These are phyloP conservation scores for Inonotus hispidus DNA, from an alignment of 1,284 basidiomycete genomes.

Conservation along the genomic window DNA sequence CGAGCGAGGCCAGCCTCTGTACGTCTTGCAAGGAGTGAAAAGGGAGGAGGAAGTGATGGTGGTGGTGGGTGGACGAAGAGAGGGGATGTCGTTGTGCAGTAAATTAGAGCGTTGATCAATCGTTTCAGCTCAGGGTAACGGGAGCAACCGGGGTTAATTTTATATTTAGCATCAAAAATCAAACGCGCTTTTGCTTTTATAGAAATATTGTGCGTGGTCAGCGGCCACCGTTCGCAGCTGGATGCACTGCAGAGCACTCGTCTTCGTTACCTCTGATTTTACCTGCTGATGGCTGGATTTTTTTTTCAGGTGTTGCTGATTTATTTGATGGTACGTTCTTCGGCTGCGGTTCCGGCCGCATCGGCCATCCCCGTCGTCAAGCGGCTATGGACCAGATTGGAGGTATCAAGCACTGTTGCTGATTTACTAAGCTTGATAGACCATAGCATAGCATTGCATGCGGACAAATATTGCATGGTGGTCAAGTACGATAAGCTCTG, in stretches of 20 bases:
- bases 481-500: too few relatives aligned
- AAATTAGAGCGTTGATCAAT: background rate
- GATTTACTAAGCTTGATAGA: too few relatives aligned
- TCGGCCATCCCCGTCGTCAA: background rate
- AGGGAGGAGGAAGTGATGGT: background rate
- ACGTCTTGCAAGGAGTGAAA: background rate
- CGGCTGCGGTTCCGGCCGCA: background rate
- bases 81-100: background rate
- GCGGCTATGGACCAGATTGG: background rate
- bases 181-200: background rate
- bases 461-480: too few relatives aligned
- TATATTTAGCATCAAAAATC: background rate
- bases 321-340: background rate
- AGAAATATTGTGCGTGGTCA: background rate
- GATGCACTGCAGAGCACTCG: too few relatives aligned
- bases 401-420: too few relatives aligned
- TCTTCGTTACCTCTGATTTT: too few relatives aligned
- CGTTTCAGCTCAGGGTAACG: background rate
- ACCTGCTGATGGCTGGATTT: background rate
- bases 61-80: background rate
- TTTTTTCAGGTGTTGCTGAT: background rate
- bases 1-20: conserved; percentile 1
- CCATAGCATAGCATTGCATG: too few relatives aligned
- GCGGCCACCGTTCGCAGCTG: background rate
- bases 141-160: background rate